Conservation (phyloP, 805 yeast genomes). For the Yarrowia phangngaensis region DNA sequence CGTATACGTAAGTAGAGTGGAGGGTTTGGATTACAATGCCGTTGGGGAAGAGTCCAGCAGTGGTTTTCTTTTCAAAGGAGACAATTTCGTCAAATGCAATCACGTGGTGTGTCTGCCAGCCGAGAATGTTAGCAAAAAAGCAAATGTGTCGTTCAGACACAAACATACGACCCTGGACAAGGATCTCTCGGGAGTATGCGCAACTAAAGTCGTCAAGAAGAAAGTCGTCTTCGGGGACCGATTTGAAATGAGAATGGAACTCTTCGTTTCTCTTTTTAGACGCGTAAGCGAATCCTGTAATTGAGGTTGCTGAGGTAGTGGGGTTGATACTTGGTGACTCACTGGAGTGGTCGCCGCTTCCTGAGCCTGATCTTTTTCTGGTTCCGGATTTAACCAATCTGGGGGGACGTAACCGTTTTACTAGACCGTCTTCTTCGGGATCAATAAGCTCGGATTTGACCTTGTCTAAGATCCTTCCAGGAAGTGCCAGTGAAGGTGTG, state of each 20-base stretch:
- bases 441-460: conserved; percentile 14
- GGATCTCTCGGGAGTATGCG: conserved; percentile 80
- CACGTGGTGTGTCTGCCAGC: conserved; percentile 82
- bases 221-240: conserved; percentile 64
- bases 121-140: conserved; percentile 80
- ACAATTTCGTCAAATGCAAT: conserved; percentile 68
- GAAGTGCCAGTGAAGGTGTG: conserved; percentile 9
- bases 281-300: conserved; percentile 26
- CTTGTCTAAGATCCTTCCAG: conserved; percentile 16
- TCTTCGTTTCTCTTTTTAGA: conserved; percentile 56
- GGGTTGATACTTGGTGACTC: conserved; percentile 3
- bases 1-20: conserved; percentile 69
- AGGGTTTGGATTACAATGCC: conserved; percentile 71
- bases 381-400: conserved; percentile 3
- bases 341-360: not conserved
- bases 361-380: conserved; percentile 10
- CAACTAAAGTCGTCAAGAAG: conserved; percentile 85
- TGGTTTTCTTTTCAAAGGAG: conserved; percentile 71
- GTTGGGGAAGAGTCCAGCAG: conserved; percentile 88
- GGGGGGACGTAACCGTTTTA: conserved; percentile 6
- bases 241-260: conserved; percentile 70
- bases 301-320: conserved; percentile 7
- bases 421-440: conserved; percentile 12
- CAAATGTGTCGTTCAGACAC: conserved; percentile 74
- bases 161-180: conserved; percentile 83